phyloP scores from a whole-genome alignment of 257 asterid species.

The Verbascum thapsus region DNA sequence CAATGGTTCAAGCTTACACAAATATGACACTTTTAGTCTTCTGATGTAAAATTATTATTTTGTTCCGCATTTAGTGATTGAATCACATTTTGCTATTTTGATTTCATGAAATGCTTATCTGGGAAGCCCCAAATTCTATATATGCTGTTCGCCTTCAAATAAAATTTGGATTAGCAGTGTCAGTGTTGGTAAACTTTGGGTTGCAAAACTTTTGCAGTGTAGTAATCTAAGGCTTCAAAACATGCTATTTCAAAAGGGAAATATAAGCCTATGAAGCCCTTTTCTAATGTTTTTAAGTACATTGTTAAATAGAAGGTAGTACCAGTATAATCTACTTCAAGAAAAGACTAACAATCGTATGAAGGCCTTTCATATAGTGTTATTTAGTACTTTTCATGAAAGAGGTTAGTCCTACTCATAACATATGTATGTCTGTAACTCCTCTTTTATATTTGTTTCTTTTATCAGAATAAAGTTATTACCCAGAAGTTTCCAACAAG shows the following conservation, averaged over 20 bases:
- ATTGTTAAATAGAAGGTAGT: neutral
- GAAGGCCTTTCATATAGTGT: neutral
- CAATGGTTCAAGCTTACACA: too few species aligned
- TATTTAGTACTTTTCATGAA: neutral
- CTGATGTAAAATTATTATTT: too few species aligned
- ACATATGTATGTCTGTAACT: neutral
- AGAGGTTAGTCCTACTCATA: conserved; percentile 2
- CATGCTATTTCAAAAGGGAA: too few species aligned
- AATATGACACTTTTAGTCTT: too few species aligned
- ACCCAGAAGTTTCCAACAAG: conserved; percentile 36
- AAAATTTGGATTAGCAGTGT: too few species aligned
- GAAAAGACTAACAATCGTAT: neutral
- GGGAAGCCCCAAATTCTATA: too few species aligned
- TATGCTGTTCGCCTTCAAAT: too few species aligned
- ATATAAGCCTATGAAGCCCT: conserved; percentile 7
- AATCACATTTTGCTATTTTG: too few species aligned
- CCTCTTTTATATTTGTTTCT: conserved; percentile 3
- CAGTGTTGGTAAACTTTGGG: too few species aligned
- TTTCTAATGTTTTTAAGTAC: neutral
- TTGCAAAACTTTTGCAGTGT: too few species aligned
- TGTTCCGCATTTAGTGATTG: too few species aligned
- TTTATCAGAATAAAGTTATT: conserved; percentile 37
- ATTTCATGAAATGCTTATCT: too few species aligned
- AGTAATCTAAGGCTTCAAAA: neutral
- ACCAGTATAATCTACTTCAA: neutral